Base-by-base conservation (phyloP, 306 rosid species). In the Hippophae tibetana region DNA sequence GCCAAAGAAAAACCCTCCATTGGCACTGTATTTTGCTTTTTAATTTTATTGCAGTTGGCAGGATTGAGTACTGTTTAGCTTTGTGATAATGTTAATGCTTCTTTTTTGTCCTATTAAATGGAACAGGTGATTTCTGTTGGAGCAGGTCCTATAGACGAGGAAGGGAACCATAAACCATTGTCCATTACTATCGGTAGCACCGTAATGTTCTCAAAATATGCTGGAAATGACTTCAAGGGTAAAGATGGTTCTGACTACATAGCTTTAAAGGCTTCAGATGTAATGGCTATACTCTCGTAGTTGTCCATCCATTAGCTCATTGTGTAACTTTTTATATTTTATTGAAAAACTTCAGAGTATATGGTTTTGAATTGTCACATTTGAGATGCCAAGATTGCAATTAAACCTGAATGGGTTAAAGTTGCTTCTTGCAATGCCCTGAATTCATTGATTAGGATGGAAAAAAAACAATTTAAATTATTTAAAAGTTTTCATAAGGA, bases 161-260 rank as follows among this genome's bases (percentile, higher is more conserved):
- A 80, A 72, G 97, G 99, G 55, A 84, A 82, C 57, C 66, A 60
- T 70, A 93, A 84, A 65, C 81, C 95, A 0, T 60, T 84, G 57
- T 52, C 87, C 54, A 2, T 80, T 2, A 26, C 58, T 11, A 51
- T 80, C 1, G 95, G 90, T 41, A 80, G 72, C 67, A 82, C 83
- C 1, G 94, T 89, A 14, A 8, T 93, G 80, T 93, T 82, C 83
- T 86, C 97, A 47, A 84, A 86, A 60, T 93, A 88, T 3, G 95
- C 89, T 0, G 87, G 97, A 59, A 93, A 74, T 42, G 95, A 93
- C 76, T 93, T 89, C 84, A 84, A 84, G 78, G 94, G 97, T 55
- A 86, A 93, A 69, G 99, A 93, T 66, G 90, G 90, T 27, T 75
- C 77, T 6, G 76, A 84, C 25, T 93, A 86, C 70, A 82, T 89